A percentile compares a stretch with the other conserved stretches of the same genome.
phyloP scores from a whole-genome alignment of 2,329 filamentous ascomycete genomes.

The Ascochyta koolunga region DNA sequence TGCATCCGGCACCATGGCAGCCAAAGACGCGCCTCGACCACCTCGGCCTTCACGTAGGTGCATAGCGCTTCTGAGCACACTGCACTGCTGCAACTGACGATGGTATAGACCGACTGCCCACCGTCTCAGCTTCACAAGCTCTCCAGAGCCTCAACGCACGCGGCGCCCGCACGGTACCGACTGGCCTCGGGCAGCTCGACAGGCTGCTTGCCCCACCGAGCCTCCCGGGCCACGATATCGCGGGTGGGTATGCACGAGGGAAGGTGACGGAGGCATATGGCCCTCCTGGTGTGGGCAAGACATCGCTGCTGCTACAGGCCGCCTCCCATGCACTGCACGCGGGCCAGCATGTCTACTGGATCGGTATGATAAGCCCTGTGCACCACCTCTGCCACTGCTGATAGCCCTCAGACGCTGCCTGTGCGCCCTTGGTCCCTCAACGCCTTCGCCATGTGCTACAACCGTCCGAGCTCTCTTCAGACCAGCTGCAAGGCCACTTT shows the following conservation, averaged over 20 bases:
- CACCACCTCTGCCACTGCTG: conserved; percentile 26
- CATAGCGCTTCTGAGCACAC: background rate
- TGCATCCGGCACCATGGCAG: conserved; percentile 40
- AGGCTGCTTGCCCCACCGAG: conserved; percentile 42
- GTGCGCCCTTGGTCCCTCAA: conserved; percentile 54
- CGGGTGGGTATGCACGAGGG: conserved; percentile 70
- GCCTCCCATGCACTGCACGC: conserved; percentile 66
- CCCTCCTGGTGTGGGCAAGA: conserved; percentile 85
- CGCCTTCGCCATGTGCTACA: conserved; percentile 58
- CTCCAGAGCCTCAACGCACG: conserved; percentile 65
- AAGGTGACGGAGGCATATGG: conserved; percentile 89
- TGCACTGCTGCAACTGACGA: conserved; percentile 20
- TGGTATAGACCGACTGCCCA: conserved; percentile 72
- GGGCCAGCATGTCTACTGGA: conserved; percentile 75
- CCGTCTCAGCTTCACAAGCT: conserved; percentile 76
- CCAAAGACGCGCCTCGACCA: conserved; percentile 32
- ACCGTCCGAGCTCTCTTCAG: conserved; percentile 23
- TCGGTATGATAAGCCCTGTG: conserved; percentile 61
- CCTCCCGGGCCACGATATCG: conserved; percentile 28
- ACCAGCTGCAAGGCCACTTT: conserved; percentile 58
- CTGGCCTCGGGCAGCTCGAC: conserved; percentile 58
- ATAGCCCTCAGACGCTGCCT: conserved; percentile 54
- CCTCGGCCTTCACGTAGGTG: conserved; percentile 49
- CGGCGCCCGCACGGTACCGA: conserved; percentile 54
- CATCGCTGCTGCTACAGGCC: conserved; percentile 76